These are phyloP conservation scores for Rhynchosporium graminicola DNA, from an alignment of 2,329 filamentous ascomycete genomes.

Conservation along the genomic window DNA sequence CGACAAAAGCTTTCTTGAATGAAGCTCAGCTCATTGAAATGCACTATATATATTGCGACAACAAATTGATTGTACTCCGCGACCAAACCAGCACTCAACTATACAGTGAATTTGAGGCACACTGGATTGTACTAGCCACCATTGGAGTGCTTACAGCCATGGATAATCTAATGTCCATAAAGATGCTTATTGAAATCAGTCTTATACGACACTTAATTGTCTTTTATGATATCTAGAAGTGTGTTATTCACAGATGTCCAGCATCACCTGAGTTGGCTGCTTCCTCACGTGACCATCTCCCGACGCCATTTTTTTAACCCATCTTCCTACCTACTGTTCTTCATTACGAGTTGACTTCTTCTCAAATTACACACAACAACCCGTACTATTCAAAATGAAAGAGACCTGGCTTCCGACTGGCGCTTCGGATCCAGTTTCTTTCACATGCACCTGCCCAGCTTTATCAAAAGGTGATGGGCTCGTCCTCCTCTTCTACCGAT, in stretches of 20 bases:
- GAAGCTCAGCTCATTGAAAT: no score
- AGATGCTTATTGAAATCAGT: no score
- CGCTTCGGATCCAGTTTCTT: constrained; percentile 38
- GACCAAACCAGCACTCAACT: no score
- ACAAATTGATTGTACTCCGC: no score
- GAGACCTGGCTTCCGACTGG: constrained; percentile 27
- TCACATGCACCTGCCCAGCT: constrained; percentile 38
- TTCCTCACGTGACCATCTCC: not conserved
- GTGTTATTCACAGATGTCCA: not conserved
- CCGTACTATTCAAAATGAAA: constrained; percentile 13
- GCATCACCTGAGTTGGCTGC: not conserved
- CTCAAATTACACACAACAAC: not conserved
- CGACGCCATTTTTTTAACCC: not conserved
- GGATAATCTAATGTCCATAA: no score
- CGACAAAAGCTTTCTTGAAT: no score
- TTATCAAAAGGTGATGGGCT: constrained; percentile 26
- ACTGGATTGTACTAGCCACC: no score
- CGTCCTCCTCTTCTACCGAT: constrained; percentile 41
- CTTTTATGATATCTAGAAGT: not conserved
- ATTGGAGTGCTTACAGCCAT: no score
- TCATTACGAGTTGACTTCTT: not conserved
- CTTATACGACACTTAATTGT: not conserved
- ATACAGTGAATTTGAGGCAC: no score
- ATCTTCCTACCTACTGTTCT: not conserved
- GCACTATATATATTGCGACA: no score